Percentiles rank a stretch among this genome's conserved stretches.
phyloP scores from a whole-genome alignment of 2,329 filamentous ascomycete species.

The Calonectria ilicicola region DNA sequence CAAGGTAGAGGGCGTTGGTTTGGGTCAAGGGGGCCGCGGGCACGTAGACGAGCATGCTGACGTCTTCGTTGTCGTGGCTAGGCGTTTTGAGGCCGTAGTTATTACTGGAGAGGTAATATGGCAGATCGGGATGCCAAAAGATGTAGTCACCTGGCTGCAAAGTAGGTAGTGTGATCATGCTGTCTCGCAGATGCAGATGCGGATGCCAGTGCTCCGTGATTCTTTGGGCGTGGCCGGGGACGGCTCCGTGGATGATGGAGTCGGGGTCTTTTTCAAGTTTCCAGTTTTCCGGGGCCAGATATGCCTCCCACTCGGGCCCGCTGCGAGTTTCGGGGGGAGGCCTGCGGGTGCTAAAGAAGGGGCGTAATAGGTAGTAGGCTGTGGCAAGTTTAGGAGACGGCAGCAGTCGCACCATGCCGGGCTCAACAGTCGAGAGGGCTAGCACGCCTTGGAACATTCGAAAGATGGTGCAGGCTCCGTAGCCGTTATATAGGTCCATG shows the following conservation, averaged over 20 bases:
- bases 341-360: conserved; percentile 63
- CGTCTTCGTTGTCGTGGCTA: conserved; percentile 42
- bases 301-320: conserved; percentile 61
- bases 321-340: conserved; percentile 54
- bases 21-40: conserved; percentile 68
- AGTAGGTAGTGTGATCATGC: conserved; percentile 66
- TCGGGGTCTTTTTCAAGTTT: conserved; percentile 60
- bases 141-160: conserved; percentile 69
- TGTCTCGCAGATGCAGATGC: conserved; percentile 64
- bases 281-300: conserved; percentile 61
- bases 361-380: conserved; percentile 78
- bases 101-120: conserved; percentile 65
- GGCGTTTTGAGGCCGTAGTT: conserved; percentile 46
- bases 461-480: conserved; percentile 68
- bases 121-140: conserved; percentile 69
- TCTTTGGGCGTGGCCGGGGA: conserved; percentile 68
- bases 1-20: conserved; percentile 68
- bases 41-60: conserved; percentile 66
- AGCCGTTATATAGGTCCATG: conserved; percentile 68
- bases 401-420: conserved; percentile 77
- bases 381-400: conserved; percentile 81
- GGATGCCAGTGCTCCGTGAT: conserved; percentile 70
- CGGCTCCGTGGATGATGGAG: conserved; percentile 69
- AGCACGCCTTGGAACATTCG: conserved; percentile 70
- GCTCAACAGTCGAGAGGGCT: conserved; percentile 67